A percentile compares a stretch with the other conserved stretches of the same genome.
Evolutionary conservation across 2,329 filamentous ascomycete genomes (phyloP).

Genomic region (Cytospora piceicola): DNA sequence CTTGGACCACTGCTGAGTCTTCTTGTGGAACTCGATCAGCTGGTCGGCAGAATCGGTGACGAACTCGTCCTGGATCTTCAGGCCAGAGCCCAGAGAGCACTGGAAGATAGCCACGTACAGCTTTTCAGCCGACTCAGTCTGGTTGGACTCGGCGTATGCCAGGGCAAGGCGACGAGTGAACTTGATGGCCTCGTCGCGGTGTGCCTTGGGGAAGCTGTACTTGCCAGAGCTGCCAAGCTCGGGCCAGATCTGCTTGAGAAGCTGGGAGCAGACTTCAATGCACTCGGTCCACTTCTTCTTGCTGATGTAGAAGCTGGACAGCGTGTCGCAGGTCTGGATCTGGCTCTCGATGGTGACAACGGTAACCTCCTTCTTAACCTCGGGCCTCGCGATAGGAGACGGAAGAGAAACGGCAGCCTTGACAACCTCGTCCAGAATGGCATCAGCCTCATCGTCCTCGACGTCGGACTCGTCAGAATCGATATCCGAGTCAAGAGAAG

Average conservation of each 20-base stretch:
- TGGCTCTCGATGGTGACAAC: conserved; percentile 30
- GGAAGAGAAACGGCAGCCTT: conserved; percentile 24
- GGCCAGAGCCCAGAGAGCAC: conserved; percentile 32
- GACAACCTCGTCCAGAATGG: conserved; percentile 29
- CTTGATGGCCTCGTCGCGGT: conserved; percentile 29
- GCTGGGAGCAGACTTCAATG: conserved; percentile 29
- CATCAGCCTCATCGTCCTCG: conserved; percentile 29
- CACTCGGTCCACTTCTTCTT: conserved; percentile 30
- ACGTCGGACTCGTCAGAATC: conserved; percentile 26
- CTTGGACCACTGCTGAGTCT: conserved; percentile 32
- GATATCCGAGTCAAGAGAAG: conserved; percentile 21
- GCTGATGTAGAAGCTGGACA: conserved; percentile 30
- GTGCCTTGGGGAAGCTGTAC: conserved; percentile 30
- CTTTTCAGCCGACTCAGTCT: conserved; percentile 34
- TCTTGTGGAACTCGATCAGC: conserved; percentile 32
- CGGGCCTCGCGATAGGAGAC: conserved; percentile 7
- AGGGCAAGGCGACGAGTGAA: conserved; percentile 31
- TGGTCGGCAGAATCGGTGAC: conserved; percentile 31
- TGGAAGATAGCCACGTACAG: conserved; percentile 33
- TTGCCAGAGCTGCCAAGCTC: conserved; percentile 29
- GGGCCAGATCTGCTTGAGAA: conserved; percentile 32
- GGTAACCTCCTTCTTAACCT: conserved; percentile 25
- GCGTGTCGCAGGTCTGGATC: conserved; percentile 30
- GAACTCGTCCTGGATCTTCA: conserved; percentile 32
- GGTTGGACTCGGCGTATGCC: conserved; percentile 31